Base-by-base conservation (phyloP, 2,329 filamentous ascomycete species). In the Didymella arachidicola region DNA sequence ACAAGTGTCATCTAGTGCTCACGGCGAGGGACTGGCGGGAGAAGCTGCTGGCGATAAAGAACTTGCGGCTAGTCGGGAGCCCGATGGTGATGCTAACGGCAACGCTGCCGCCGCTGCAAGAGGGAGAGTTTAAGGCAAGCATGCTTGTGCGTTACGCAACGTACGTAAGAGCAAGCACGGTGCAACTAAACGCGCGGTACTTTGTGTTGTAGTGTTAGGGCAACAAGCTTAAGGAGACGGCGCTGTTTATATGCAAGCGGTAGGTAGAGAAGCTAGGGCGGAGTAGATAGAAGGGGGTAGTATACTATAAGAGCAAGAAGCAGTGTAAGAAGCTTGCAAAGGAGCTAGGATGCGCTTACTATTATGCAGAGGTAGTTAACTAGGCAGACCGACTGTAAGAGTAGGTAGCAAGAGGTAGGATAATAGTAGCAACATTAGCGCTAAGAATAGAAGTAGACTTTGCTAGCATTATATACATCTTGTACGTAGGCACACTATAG, bases 401-500 rank as follows among this genome's bases (percentile, higher is more conserved):
- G 41, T 68, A 27, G 59, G 16, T 59, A 38, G 38, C 61, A 19
- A 1, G 55, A 25, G 47, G 52, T 1, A 51, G 53, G 22, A 38
- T 68, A 11, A 69, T 71, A 11, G 30, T 70, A 16, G 68, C 60
- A 16, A 71, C 53, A 7, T 65, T 46, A 10, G 57, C 58, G n/a
- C 46, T 70, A 26, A 54, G 56, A 3, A 68, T 47, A 14, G 53
- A 59, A 4, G 59, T 71, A 18, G 59, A 71, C 54, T 66, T 60
- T 42, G 22, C 32, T n/a, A 49, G 57, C 2, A 66, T 70, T 53
- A 25, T 60, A 18, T 57, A 51, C 19, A 59, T 62, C 10, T 38
- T 63, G 32, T 38, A 63, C 30, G 38, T 61, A 42, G 47, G 43
- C 26, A 60, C 60, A 27, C 48, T 38, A 22, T 64, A 19, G 55